phyloP scores from a whole-genome alignment of 306 rosid species.

The Trifolium fragiferum region DNA sequence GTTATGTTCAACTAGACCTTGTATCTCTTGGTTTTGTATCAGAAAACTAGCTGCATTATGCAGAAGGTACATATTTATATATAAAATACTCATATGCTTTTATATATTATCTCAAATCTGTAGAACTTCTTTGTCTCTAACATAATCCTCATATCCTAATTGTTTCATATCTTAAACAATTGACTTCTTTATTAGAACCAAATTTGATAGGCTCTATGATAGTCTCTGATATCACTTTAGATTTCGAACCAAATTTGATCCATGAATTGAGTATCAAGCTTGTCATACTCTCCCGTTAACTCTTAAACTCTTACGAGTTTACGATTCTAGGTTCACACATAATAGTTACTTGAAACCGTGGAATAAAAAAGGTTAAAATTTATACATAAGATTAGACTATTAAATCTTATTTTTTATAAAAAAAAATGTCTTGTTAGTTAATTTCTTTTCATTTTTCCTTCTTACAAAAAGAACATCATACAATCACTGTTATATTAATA shows the following conservation, averaged over 20 bases:
- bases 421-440: neutral
- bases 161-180: too few relatives aligned
- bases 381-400: neutral
- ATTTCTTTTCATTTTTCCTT: neutral
- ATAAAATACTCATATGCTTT: neutral
- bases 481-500: too few relatives aligned
- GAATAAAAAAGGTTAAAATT: neutral
- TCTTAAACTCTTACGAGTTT: too few relatives aligned
- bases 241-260: too few relatives aligned
- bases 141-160: too few relatives aligned
- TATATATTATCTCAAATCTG: neutral
- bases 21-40: constrained; percentile 25
- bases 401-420: neutral
- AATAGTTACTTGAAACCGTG: neutral
- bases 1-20: constrained; percentile 41
- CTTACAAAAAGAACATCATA: constrained; percentile 4
- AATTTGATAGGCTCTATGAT: too few relatives aligned
- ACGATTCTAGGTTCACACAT: too few relatives aligned
- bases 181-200: too few relatives aligned
- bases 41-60: constrained; percentile 19
- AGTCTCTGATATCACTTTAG: too few relatives aligned
- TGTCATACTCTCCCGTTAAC: too few relatives aligned
- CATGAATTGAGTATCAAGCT: too few relatives aligned
- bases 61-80: neutral
- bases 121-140: too few relatives aligned